phyloP scores from a whole-genome alignment of 805 yeast species.

The Metschnikowia henanensis region DNA sequence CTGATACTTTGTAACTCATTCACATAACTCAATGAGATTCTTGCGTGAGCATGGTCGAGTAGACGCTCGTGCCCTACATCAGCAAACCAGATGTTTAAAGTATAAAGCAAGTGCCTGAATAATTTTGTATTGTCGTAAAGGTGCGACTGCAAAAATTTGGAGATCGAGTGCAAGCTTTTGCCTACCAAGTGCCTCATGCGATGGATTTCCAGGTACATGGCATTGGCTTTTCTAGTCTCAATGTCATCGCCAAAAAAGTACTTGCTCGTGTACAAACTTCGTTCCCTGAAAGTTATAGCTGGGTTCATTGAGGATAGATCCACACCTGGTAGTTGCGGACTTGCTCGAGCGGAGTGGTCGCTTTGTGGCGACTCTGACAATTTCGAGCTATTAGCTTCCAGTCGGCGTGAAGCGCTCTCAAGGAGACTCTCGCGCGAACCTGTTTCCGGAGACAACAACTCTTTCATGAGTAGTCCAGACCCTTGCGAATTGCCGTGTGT shows the following conservation, averaged over 20 bases:
- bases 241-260: constrained; percentile 62
- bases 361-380: constrained; percentile 15
- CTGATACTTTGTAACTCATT: constrained; percentile 62
- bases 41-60: constrained; percentile 55
- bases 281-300: constrained; percentile 54
- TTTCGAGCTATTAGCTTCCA: not conserved
- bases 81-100: constrained; percentile 72
- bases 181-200: constrained; percentile 61
- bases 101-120: constrained; percentile 60
- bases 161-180: constrained; percentile 57
- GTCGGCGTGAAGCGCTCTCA: not conserved
- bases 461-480: constrained; percentile 1
- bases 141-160: constrained; percentile 44
- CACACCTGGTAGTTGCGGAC: constrained; percentile 45
- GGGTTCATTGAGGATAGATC: constrained; percentile 52
- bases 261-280: constrained; percentile 61
- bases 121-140: constrained; percentile 65
- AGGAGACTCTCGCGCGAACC: constrained; percentile 6
- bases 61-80: constrained; percentile 77
- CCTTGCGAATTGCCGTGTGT: constrained; percentile 2
- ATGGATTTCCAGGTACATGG: constrained; percentile 50
- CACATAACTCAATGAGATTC: constrained; percentile 54
- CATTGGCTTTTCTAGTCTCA: constrained; percentile 39
- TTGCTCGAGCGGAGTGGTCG: constrained; percentile 43
- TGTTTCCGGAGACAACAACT: not conserved